Evolutionary conservation across 306 rosid species (phyloP), one percentile per base, ranked within the genome.

Genomic region (Prunus mira): DNA sequence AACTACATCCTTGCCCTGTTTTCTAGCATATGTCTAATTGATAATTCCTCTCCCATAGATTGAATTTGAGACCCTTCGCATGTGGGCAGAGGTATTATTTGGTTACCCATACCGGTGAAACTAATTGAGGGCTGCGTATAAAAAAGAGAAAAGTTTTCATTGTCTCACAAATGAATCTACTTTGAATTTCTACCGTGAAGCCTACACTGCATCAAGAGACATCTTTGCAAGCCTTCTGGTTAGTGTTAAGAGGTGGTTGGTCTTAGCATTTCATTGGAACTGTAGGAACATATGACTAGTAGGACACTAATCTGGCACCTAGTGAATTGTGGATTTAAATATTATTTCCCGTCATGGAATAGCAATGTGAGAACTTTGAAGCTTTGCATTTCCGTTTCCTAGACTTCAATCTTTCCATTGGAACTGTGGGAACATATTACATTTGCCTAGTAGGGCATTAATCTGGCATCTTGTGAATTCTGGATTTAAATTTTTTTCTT

Each of bases 81-180:
- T 72, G 66, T 10, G 38, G 62, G 74, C n/a, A 50, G 61, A 18
- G 61, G 72, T 69, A 17, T 50, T 49, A 25, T 7, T 27, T 70
- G 74, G 65, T 56, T 63, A 63, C 4, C 22, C 6, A 9, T 72
- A 13, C 15, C 56, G 38, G 34, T 72, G 66, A 71, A 51, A 32
- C 3, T 12, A n/a, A 70, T 54, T 52, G 13, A 70, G 34, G 0
- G 24, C 24, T 17, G 63, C 22, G 12, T 6, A 14, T 56, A 9
- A 22, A 9, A 55, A 56, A 56, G 61, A 25, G 25, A 12, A 25
- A 13, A 60, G 38, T 5, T 60, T 25, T 60, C 3, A 19, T 54
- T 18, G 30, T 71, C 32, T 38, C 3, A 57, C 4, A 38, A 34
- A 4, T 32, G 46, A 28, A 27, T 52, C 19, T 52, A 52, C 14